Evolutionary conservation across 352 stramenopile species (phyloP).

Genomic region (Pythium aquatile): DNA sequence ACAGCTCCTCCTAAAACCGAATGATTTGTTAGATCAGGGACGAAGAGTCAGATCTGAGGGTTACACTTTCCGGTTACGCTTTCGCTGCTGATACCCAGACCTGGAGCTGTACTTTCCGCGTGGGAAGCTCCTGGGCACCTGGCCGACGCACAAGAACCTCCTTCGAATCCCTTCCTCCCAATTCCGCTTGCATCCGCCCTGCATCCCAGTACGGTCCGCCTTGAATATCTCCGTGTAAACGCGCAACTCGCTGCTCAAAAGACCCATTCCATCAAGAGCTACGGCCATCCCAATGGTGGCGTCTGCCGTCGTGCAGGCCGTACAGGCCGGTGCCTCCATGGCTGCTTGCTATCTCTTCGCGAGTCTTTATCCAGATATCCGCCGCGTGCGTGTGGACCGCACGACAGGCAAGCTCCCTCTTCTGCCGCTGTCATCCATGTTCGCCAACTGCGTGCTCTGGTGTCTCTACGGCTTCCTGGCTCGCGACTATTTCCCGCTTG

Average conservation of each 20-base stretch:
- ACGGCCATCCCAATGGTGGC: slow-evolving; percentile 9
- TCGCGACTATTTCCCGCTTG: slow-evolving; percentile 37
- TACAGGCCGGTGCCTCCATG: slow-evolving; percentile 20
- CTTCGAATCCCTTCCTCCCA: too few relatives aligned
- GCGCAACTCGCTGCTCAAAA: not conserved
- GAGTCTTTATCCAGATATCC: slow-evolving; percentile 24
- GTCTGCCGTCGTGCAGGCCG: slow-evolving; percentile 13
- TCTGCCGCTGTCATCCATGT: slow-evolving; percentile 39
- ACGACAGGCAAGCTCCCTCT: slow-evolving; percentile 38
- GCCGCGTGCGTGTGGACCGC: slow-evolving; percentile 3
- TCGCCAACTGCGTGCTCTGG: slow-evolving; percentile 44
- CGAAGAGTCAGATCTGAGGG: not conserved
- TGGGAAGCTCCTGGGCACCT: too few relatives aligned
- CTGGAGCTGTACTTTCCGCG: too few relatives aligned
- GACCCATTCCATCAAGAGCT: not conserved
- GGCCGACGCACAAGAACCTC: not conserved
- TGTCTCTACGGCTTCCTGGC: slow-evolving; percentile 36
- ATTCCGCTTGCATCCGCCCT: too few relatives aligned
- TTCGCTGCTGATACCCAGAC: too few relatives aligned
- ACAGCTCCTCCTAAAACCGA: slow-evolving; percentile 4
- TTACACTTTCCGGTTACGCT: too few relatives aligned
- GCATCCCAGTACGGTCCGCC: too few relatives aligned
- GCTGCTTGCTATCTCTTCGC: slow-evolving; percentile 28
- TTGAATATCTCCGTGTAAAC: not conserved
- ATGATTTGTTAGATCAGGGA: not conserved